These are phyloP conservation scores for Cystobasidium pallidum DNA, from an alignment of 1,284 basidiomycete genomes.

Conservation along the genomic window DNA sequence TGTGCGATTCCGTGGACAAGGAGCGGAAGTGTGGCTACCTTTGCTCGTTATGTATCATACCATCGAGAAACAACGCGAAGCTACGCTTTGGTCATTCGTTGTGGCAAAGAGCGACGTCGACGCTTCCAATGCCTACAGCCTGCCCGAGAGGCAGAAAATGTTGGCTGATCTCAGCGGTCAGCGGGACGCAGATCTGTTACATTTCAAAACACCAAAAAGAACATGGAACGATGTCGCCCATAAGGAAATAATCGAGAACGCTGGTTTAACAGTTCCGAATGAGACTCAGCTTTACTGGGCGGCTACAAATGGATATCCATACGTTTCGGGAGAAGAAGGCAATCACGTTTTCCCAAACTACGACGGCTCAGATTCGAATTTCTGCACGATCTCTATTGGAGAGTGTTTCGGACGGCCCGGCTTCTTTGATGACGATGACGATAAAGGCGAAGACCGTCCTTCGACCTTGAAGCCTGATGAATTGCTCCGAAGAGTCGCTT, in stretches of 20 bases:
- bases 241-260: slow-evolving; percentile 1
- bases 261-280: slow-evolving; percentile 18
- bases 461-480: slow-evolving; percentile 36
- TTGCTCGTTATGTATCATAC: slow-evolving; percentile 24
- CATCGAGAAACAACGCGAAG: slow-evolving; percentile 40
- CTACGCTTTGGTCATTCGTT: slow-evolving; percentile 31
- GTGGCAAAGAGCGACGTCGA: slow-evolving; percentile 25
- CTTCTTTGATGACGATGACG: slow-evolving; percentile 27
- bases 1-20: slow-evolving; percentile 24
- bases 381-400: slow-evolving; percentile 41
- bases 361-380: slow-evolving; percentile 9
- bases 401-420: slow-evolving; percentile 43
- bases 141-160: slow-evolving; percentile 12
- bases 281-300: slow-evolving; percentile 21
- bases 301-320: slow-evolving; percentile 24
- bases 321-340: slow-evolving; percentile 25
- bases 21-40: slow-evolving; percentile 26
- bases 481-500: slow-evolving; percentile 55
- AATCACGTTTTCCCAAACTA: slow-evolving; percentile 31
- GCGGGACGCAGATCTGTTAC: slow-evolving; percentile 8
- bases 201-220: slow-evolving; percentile 17
- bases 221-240: slow-evolving; percentile 10
- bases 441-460: background rate
- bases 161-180: slow-evolving; percentile 15
- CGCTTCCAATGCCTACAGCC: slow-evolving; percentile 8